Evolutionary conservation across 2,329 filamentous ascomycete species (phyloP).

Genomic region (Fusarium secorum): DNA sequence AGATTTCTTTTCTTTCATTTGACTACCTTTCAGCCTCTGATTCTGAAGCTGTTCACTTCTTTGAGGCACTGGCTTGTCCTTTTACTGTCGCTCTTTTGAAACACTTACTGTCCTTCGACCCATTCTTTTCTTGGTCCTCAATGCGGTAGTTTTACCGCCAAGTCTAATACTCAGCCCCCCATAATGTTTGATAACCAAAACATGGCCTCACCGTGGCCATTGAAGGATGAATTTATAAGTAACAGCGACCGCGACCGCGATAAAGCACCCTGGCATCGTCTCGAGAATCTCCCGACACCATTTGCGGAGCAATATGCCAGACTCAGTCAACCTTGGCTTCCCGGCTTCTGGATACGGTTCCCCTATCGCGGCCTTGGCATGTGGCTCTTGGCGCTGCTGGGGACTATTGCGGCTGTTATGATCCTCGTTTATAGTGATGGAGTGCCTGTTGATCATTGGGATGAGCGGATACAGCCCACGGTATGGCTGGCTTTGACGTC

Average conservation of each 20-base stretch:
- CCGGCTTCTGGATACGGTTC: slow-evolving; percentile 31
- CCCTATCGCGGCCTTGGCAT: slow-evolving; percentile 25
- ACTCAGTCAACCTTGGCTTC: slow-evolving; percentile 31
- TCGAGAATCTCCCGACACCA: slow-evolving; percentile 1
- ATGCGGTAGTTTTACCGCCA: neutral
- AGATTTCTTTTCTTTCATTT: slow-evolving; percentile 1
- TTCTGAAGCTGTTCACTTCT: neutral
- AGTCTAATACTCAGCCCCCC: neutral
- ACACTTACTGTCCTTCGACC: neutral
- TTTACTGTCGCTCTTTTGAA: neutral
- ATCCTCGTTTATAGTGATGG: slow-evolving; percentile 31
- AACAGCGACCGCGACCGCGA: neutral
- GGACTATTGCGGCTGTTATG: slow-evolving; percentile 18
- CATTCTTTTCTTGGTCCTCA: neutral
- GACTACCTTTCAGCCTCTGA: neutral
- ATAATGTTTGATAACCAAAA: neutral
- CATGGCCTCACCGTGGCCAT: slow-evolving; percentile 9
- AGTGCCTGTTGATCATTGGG: slow-evolving; percentile 28
- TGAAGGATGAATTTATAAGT: slow-evolving; percentile 15
- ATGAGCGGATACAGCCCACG: slow-evolving; percentile 27
- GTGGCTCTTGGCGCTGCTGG: slow-evolving; percentile 25
- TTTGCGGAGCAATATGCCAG: slow-evolving; percentile 8
- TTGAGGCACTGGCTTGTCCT: neutral
- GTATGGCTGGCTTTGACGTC: slow-evolving; percentile 36
- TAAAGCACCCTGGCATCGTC: slow-evolving; percentile 20